Base-by-base conservation (phyloP, 805 yeast species). In the Yueomyces sp. region DNA sequence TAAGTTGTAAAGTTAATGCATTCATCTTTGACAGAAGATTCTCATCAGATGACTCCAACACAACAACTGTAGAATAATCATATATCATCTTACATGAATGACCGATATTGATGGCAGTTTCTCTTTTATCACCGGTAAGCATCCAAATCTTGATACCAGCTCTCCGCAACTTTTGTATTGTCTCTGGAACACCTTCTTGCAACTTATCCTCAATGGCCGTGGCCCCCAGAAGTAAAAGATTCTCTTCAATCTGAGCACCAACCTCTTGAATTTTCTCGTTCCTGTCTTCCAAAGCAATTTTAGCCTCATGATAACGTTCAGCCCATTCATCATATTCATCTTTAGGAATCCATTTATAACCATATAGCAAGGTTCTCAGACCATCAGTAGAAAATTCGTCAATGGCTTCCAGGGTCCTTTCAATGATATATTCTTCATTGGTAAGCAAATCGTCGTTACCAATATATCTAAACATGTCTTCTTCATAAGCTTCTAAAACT, bases 131-230 rank as follows among this genome's bases (percentile, higher is more conserved):
- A 39, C 99, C 99, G 0, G 99, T 92, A 40, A 92, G 68, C 96
- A 92, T 92, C 99, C 99, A 92, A 70, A 92, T 65, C 55, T 81
- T 85, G 45, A 92, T 86, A 2, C 95, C 95, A 0, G 99, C 97
- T 49, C 94, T 72, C 52, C 95, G 75, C 41, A 92, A 70, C 55
- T 86, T 87, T 46, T 86, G 96, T 49, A 92, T 88, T 0, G 97
- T 76, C 44, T 88, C 95, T 27, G 96, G 82, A 5, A 92, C 98
- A n/a, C 98, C 99, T 28, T 80, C 82, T 64, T 92, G 99, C 37
- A 92, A 69, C 57, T 90, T 92, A 58, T 92, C 99, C 59, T 92
- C 99, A 48, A 92, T 92, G 0, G 97, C 98, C 4, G 96, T 87
- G 3, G 95, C 96, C 4, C 98, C 99, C 6, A 81, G 60, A 5